Conservation (phyloP, 2,329 filamentous ascomycete genomes). For the Pseudogymnoascus sp. region DNA sequence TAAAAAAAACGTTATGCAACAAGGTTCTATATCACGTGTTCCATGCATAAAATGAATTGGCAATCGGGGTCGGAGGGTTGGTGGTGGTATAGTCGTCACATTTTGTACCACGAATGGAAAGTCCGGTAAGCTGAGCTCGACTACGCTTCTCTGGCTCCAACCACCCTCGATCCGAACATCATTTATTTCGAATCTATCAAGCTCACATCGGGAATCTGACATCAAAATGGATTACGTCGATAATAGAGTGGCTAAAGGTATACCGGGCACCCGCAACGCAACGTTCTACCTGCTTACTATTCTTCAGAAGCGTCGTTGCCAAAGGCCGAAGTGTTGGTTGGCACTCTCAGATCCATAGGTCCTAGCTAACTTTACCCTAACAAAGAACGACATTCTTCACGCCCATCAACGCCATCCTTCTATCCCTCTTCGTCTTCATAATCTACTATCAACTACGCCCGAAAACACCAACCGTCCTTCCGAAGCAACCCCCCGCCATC, state of each 20-base stretch:
- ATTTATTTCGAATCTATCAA: background rate
- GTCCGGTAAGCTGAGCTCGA: background rate
- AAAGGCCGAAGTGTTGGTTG: constrained; percentile 26
- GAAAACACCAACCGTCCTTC: constrained; percentile 38
- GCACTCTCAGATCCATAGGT: background rate
- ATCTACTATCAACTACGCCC: constrained; percentile 49
- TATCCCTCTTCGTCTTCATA: constrained; percentile 49
- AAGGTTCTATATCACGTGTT: background rate
- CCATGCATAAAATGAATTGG: background rate
- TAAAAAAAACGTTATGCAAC: background rate
- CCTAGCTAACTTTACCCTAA: constrained; percentile 11
- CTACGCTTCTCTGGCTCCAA: background rate
- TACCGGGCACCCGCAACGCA: background rate
- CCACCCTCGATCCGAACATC: background rate
- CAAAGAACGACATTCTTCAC: constrained; percentile 39
- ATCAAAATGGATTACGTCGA: constrained; percentile 29
- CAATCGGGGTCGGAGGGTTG: background rate
- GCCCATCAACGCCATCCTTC: constrained; percentile 55
- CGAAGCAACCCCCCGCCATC: constrained; percentile 47
- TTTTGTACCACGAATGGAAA: background rate
- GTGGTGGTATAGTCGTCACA: background rate
- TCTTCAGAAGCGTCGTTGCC: constrained; percentile 23
- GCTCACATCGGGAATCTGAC: background rate
- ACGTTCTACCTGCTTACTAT: constrained; percentile 6
- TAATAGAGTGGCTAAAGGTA: constrained; percentile 29